Evolutionary conservation across 768 basidiomycete genomes (phyloP), one percentile per base, ranked within the genome.

Genomic region (Russula brevipes): DNA sequence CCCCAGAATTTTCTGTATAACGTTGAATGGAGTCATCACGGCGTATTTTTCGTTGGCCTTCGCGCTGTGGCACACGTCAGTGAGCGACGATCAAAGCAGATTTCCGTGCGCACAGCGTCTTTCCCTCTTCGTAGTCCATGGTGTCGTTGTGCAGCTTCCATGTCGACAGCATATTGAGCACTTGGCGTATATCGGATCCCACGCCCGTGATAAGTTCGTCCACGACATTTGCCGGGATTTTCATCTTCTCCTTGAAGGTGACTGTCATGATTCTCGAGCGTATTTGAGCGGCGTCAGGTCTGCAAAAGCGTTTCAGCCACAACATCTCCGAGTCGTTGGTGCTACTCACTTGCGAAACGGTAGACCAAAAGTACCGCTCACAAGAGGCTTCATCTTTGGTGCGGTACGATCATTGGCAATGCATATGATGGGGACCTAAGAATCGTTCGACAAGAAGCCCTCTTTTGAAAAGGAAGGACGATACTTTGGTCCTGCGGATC

Each of bases 161-260:
- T 0, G 96, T 98, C 5, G 97, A 96, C 12, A 99, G 78, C 94
- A 99, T 98, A 73, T 98, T 98, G 63, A 99, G 76, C 19, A 98
- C 92, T 72, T 96, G 96, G 3, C 97, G 89, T 61, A 99, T 96
- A 74, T 99, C 97, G 2, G 95, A 96, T 69, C 97, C 91, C 2
- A 94, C 82, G 5, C 96, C 91, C 2, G 77, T 74, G 60, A 98
- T 84, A 38, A 99, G 87, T 72, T 97, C 91, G 70, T 99, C 97
- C 39, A 98, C 75, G 46, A 95, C 96, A 61, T 91, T 91, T 0
- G 86, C 85, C 0, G 91, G 89, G n/a, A 98, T 78, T 73, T 91
- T 89, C 84, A 99, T 82, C 68, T 91, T 91, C 74, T 99, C 97
- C 73, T 94, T 96, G 83, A 84, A 97, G 6, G 85, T 77, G 67